Percentiles rank a stretch among this genome's conserved stretches.
Evolutionary conservation across 129 eudicot genomes (phyloP).

Genomic region (Centella asiatica): DNA sequence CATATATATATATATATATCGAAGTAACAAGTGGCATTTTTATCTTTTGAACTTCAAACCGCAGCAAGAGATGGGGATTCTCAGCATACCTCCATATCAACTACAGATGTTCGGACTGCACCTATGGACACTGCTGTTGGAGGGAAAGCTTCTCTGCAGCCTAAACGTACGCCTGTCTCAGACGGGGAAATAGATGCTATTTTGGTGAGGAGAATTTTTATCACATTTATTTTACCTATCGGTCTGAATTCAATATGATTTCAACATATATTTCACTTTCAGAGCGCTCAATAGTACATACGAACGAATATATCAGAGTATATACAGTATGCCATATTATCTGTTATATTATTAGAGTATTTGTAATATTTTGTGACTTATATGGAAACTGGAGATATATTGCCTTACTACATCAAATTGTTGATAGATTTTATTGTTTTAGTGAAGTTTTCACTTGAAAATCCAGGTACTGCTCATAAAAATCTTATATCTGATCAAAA

Average conservation of each 20-base stretch:
- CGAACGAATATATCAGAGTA: too few relatives aligned
- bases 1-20: too few relatives aligned
- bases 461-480: too few relatives aligned
- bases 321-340: too few relatives aligned
- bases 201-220: conserved; percentile 1
- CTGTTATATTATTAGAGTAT: too few relatives aligned
- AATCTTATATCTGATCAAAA: too few relatives aligned
- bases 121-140: conserved; percentile 17
- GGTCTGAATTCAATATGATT: background rate
- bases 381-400: too few relatives aligned
- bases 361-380: too few relatives aligned
- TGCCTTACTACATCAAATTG: too few relatives aligned
- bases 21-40: background rate
- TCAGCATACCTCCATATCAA: background rate
- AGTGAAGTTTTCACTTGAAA: too few relatives aligned
- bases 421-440: too few relatives aligned
- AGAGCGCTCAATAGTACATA: background rate
- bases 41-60: background rate
- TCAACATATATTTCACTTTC: background rate
- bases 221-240: background rate
- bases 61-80: background rate
- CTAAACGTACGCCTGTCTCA: conserved; percentile 24
- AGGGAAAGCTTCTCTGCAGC: conserved; percentile 26
- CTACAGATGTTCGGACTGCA: conserved; percentile 16
- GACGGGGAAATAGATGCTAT: conserved; percentile 25